Evolutionary conservation across 2,329 filamentous ascomycete species (phyloP).

Genomic region (Sporothrix phasma): DNA sequence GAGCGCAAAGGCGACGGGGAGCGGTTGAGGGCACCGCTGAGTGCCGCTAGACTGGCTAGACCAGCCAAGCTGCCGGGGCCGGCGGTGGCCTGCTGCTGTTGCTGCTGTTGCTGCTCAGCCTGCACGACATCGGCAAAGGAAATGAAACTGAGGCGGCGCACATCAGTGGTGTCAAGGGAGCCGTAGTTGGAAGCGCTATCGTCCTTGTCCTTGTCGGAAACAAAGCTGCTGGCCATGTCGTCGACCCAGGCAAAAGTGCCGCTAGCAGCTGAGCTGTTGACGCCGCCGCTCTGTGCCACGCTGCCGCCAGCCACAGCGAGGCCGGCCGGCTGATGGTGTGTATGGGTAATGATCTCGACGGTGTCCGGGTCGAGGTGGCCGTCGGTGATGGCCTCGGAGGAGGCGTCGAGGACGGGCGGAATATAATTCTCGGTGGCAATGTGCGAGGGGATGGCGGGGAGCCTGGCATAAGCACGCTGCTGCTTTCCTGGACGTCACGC

Average conservation of each 20-base stretch:
- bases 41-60: conserved; percentile 48
- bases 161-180: conserved; percentile 64
- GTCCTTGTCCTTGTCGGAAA: conserved; percentile 42
- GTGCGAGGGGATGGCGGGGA: conserved; percentile 87
- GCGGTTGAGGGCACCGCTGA: conserved; percentile 40
- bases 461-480: conserved; percentile 44
- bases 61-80: conserved; percentile 48
- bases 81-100: conserved; percentile 13
- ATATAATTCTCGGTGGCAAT: conserved; percentile 93
- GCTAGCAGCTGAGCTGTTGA: conserved; percentile 32
- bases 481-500: conserved; percentile 74
- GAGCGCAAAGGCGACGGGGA: conserved; percentile 76
- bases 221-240: conserved; percentile 43
- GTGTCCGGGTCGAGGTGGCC: conserved; percentile 72
- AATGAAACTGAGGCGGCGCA: conserved; percentile 83
- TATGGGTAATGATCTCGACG: conserved; percentile 87
- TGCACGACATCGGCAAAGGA: conserved; percentile 95
- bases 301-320: conserved; percentile 50
- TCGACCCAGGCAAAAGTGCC: conserved; percentile 42
- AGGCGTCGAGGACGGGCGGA: conserved; percentile 81
- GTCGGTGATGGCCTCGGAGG: conserved; percentile 86
- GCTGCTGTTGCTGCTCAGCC: conserved; percentile 49
- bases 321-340: conserved; percentile 69
- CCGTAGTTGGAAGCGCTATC: conserved; percentile 68
- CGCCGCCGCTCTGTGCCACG: conserved; percentile 22